Evolutionary conservation across 352 stramenopile species (phyloP), one percentile per base, ranked within the genome.

Genomic region (Proteromonas lacertae): DNA sequence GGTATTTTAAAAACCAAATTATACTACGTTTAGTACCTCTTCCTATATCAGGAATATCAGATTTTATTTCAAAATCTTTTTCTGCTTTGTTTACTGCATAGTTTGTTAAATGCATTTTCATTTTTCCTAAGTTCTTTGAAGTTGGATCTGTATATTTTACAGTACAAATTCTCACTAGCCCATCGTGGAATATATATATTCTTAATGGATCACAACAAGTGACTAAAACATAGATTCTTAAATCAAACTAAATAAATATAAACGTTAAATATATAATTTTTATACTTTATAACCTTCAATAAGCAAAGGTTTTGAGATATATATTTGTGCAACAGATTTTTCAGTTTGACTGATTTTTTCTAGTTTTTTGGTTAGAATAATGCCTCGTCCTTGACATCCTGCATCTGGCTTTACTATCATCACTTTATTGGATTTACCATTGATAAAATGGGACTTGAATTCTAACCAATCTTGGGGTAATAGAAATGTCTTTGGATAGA

Each of bases 401-500:
- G 53, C 52, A 34, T 69, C 59, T 8, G 80, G 81, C 35, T 93
- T 94, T 25, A 93, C 56, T 38, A 94, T 93, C 40, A 83, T 92
- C 2, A 72, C 84, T 28, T 55, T 57, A 39, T 76, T 66, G 32
- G 46, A 50, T 9, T 44, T 75, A 31, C 69, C 60, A 10, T 50
- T 45, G 36, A 77, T 66, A 48, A 91, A 91, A 32, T 89, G 53
- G 22, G 63, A 53, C 42, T 75, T 61, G 44, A 93, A 91, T 20
- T 83, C 63, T 33, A 64, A 57, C 30, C 82, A 59, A 42, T 92
- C 74, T 32, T 77, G 69, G 14, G 81, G 81, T n/a, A 95, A 55
- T 21, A 92, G 80, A 66, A 75, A 95, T 14, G 81, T 93, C 23
- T 63, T 62, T 22, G 81, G 81, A 38, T 77, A 90, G 44, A 92